phyloP scores from a whole-genome alignment of 1,139 yeast genomes.

The Candida buenavistaensis region DNA sequence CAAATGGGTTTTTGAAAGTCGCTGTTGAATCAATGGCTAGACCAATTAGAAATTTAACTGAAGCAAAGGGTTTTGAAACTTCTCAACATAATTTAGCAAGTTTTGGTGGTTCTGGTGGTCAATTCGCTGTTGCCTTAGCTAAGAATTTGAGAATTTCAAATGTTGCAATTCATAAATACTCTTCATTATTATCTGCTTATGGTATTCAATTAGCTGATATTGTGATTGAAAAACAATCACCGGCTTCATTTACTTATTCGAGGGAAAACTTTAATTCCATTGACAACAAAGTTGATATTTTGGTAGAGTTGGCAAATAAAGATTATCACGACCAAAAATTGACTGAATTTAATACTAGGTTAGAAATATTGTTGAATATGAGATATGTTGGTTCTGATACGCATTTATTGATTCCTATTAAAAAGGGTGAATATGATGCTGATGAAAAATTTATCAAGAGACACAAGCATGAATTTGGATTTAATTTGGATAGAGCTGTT shows the following conservation, averaged over 20 bases:
- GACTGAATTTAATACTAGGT: conserved; percentile 24
- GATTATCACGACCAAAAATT: conserved; percentile 36
- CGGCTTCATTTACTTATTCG: conserved; percentile 37
- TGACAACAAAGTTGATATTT: conserved; percentile 24
- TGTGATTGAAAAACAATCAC: conserved; percentile 66
- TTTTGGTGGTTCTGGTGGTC: conserved; percentile 52
- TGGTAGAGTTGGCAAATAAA: conserved; percentile 27
- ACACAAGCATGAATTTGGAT: conserved; percentile 42
- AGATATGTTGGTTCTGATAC: conserved; percentile 89
- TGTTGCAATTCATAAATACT: conserved; percentile 45
- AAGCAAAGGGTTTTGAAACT: conserved; percentile 43
- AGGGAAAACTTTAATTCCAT: conserved; percentile 20
- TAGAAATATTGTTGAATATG: conserved; percentile 72
- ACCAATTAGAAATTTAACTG: conserved; percentile 46
- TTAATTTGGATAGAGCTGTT: conserved; percentile 46
- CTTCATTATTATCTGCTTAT: conserved; percentile 45
- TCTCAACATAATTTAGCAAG: conserved; percentile 44
- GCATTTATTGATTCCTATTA: conserved; percentile 60
- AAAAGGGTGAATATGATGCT: conserved; percentile 22
- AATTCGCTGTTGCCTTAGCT: conserved; percentile 41
- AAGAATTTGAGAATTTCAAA: conserved; percentile 38
- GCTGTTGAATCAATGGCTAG: conserved; percentile 50
- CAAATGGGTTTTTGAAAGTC: conserved; percentile 43
- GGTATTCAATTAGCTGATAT: conserved; percentile 48
- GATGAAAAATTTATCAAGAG: conserved; percentile 29